phyloP scores from a whole-genome alignment of 2,329 filamentous ascomycete species.

The Bertia moriformis region DNA sequence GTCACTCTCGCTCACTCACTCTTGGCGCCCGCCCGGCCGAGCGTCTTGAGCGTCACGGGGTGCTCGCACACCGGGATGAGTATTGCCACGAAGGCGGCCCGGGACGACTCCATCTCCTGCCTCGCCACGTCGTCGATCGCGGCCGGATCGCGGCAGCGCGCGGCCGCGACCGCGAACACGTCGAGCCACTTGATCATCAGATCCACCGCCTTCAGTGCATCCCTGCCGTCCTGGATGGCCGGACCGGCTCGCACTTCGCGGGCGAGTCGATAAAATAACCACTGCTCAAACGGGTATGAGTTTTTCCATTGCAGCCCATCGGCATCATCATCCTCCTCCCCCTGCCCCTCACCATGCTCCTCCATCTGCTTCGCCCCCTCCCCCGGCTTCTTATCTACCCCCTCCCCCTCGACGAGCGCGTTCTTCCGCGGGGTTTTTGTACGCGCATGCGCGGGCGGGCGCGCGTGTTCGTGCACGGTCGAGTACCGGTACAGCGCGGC shows the following conservation, averaged over 20 bases:
- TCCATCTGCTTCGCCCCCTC: no score
- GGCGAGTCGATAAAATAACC: constrained; percentile 85
- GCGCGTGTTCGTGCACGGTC: constrained; percentile 26
- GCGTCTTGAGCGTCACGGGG: constrained; percentile 31
- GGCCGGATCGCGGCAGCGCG: constrained; percentile 29
- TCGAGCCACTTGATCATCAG: constrained; percentile 43
- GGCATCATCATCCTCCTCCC: constrained; percentile 8
- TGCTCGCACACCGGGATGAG: constrained; percentile 49
- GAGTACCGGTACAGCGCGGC: constrained; percentile 40
- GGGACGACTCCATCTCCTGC: constrained; percentile 44
- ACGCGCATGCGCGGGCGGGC: constrained; percentile 5
- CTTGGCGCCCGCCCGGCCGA: constrained; percentile 36
- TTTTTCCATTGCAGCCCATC: constrained; percentile 29
- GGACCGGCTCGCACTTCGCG: constrained; percentile 62
- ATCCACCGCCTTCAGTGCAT: constrained; percentile 33
- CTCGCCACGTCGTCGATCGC: constrained; percentile 29
- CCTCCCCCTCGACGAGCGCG: constrained; percentile 6
- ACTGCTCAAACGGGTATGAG: constrained; percentile 61
- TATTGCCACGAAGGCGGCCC: constrained; percentile 49
- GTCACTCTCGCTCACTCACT: constrained; percentile 20
- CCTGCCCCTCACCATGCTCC: constrained; percentile 5
- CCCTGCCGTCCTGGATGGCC: constrained; percentile 26
- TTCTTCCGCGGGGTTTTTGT: constrained; percentile 3
- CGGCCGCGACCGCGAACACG: constrained; percentile 35
- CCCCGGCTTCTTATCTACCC: constrained; percentile 7